Percentiles rank a stretch among this genome's conserved stretches.
These are phyloP conservation scores for Venturia nashicola DNA, from an alignment of 2,329 filamentous ascomycete genomes.

Conservation along the genomic window DNA sequence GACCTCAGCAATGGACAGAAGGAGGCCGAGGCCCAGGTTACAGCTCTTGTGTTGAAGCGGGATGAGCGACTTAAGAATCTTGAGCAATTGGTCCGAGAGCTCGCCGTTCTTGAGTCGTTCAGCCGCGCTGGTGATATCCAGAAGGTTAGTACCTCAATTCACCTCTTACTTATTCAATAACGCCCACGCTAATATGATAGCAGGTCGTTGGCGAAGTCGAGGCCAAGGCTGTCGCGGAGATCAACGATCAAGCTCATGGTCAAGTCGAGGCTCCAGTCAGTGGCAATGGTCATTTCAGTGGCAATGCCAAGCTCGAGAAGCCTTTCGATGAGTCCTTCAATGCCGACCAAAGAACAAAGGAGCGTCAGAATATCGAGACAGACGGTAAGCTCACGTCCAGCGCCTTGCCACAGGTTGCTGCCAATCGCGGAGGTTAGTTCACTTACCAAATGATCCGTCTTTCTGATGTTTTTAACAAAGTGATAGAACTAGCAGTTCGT, in stretches of 20 bases:
- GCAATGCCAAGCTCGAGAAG: neutral
- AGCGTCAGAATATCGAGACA: constrained; percentile 3
- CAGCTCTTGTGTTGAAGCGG: neutral
- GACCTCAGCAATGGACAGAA: neutral
- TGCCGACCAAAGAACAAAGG: neutral
- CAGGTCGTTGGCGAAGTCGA: neutral
- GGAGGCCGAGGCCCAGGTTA: neutral
- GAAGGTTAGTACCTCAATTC: neutral
- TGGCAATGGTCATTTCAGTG: neutral
- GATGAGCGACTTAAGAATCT: neutral
- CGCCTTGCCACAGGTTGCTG: constrained; percentile 3
- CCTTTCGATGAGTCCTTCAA: neutral
- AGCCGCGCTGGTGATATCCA: neutral
- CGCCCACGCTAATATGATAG: neutral
- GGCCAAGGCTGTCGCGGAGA: neutral
- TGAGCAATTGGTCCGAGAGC: neutral
- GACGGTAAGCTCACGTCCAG: constrained; percentile 2
- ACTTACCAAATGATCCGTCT: neutral
- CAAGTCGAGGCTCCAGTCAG: neutral
- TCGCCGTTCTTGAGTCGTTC: neutral
- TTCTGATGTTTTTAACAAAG: neutral
- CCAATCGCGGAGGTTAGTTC: neutral
- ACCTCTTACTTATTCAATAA: neutral
- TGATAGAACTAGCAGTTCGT: constrained; percentile 1
- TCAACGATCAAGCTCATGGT: neutral